phyloP scores from a whole-genome alignment of 148 eudicot genomes.

The Rhododendron griersonianum region DNA sequence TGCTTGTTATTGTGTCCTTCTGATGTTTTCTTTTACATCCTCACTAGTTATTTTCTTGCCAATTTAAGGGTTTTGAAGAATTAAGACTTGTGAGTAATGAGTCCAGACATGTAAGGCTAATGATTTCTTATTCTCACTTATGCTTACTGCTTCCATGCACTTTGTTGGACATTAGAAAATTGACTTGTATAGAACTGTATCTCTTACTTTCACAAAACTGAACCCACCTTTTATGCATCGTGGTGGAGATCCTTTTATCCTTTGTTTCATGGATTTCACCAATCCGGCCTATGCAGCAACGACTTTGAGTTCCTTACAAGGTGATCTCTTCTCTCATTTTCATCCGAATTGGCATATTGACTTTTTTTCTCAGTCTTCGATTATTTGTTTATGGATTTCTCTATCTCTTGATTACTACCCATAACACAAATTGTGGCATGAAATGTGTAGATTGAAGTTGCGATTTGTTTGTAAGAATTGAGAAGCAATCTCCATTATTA shows the following conservation, averaged over 20 bases:
- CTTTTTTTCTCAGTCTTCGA: neutral
- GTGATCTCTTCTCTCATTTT: conserved; percentile 23
- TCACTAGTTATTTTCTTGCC: conserved; percentile 64
- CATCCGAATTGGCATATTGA: neutral
- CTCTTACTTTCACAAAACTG: neutral
- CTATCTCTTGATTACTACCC: neutral
- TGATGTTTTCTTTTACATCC: conserved; percentile 12
- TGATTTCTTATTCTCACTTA: neutral
- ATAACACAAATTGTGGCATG: neutral
- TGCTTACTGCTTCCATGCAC: neutral
- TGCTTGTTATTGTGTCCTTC: conserved; percentile 4
- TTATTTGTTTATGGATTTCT: neutral
- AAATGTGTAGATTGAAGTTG: neutral
- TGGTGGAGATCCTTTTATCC: conserved; percentile 57
- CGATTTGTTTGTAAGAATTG: neutral
- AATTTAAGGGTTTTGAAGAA: conserved; percentile 76
- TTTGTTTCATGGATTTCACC: conserved; percentile 66
- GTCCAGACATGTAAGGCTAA: conserved; percentile 59
- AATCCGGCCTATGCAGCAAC: conserved; percentile 71
- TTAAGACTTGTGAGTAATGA: conserved; percentile 70
- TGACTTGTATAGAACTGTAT: neutral
- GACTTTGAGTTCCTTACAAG: conserved; percentile 73
- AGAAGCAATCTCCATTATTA: neutral
- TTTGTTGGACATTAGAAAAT: neutral
- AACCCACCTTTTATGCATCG: conserved; percentile 37